These are phyloP conservation scores for Pseudogymnoascus sp. DNA, from an alignment of 2,329 filamentous ascomycete genomes.

Conservation along the genomic window DNA sequence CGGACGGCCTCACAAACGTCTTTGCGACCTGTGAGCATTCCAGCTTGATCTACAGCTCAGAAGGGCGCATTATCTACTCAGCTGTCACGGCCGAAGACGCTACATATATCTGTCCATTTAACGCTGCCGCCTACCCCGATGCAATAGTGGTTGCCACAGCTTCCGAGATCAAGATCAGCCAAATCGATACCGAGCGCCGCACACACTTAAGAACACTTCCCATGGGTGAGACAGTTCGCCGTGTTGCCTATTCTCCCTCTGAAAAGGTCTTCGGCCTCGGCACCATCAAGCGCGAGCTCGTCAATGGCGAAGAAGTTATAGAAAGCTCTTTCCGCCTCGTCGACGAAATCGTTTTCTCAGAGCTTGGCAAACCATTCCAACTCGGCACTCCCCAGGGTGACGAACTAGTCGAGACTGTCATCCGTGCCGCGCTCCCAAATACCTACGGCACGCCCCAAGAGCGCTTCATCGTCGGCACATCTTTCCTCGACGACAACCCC, in stretches of 20 bases:
- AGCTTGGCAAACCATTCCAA: slow-evolving; percentile 59
- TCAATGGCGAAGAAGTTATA: slow-evolving; percentile 63
- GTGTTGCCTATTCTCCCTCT: slow-evolving; percentile 74
- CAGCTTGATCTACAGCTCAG: slow-evolving; percentile 82
- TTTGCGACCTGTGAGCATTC: slow-evolving; percentile 93
- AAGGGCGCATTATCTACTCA: slow-evolving; percentile 83
- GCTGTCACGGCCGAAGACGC: slow-evolving; percentile 86
- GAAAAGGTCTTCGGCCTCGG: slow-evolving; percentile 81
- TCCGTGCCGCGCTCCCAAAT: slow-evolving; percentile 63
- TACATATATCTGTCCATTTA: slow-evolving; percentile 71
- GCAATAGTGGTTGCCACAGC: slow-evolving; percentile 75
- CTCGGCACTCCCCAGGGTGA: slow-evolving; percentile 40
- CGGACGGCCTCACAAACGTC: slow-evolving; percentile 60
- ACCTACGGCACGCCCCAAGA: slow-evolving; percentile 52
- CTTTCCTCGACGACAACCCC: slow-evolving; percentile 53
- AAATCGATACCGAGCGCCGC: slow-evolving; percentile 74
- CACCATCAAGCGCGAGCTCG: slow-evolving; percentile 67
- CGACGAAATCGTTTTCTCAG: slow-evolving; percentile 80
- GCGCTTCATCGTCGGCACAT: slow-evolving; percentile 85
- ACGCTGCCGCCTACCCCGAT: slow-evolving; percentile 70
- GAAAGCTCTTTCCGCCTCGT: slow-evolving; percentile 79
- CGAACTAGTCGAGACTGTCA: slow-evolving; percentile 79
- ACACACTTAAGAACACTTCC: slow-evolving; percentile 79
- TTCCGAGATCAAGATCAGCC: slow-evolving; percentile 66
- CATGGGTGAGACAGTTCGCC: slow-evolving; percentile 73